Evolutionary conservation across 202 grass and related monocot species (phyloP), one percentile per base, ranked within the genome.

Genomic region (Setaria viridis): DNA sequence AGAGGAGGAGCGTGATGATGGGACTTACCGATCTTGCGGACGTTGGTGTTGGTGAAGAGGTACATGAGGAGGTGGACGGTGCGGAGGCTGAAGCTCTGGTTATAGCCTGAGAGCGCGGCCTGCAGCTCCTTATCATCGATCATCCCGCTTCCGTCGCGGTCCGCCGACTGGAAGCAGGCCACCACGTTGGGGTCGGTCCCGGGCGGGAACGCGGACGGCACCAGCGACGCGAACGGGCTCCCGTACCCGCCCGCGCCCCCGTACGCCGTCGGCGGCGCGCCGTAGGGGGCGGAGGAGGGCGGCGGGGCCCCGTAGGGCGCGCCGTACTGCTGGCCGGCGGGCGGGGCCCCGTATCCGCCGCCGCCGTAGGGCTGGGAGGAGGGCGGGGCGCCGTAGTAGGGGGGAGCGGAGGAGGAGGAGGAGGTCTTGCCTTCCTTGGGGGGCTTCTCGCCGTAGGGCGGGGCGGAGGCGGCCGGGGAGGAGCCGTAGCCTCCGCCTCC

Each of bases 71-170:
- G 93, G 86, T 90, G 97, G 1, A 96, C 97, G 53, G 97, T 99
- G 71, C 93, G 91, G 54, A 99, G 67, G 88, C 97, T 96, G 86
- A 99, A 99, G 82, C 79, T 90, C 87, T 99, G 87, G 80, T 76
- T 95, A 76, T 91, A 98, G 0, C 92, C 84, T 1, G 93, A 99
- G 50, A 99, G 73, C 78, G 88, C 97, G 39, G 91, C 77, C 82
- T 99, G 97, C 39, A 99, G 92, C 72, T 99, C 97, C 93, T 88
- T 99, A 72, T 99, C 97, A 42, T 99, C 97, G 82, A 99, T 99
- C 71, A 88, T 80, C 15, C 97, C 97, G 81, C 97, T 99, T 4
- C 91, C 85, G 72, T 99, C 97, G 62, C 91, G 85, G 74, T 99
- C 97, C 3, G 93, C 93, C 4, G 97, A 88, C 84, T 91, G 90